A percentile compares a stretch with the other conserved stretches of the same genome.
Conservation (phyloP, 139 green algal genomes). For the Chlamydomonas sphaeroides region DNA sequence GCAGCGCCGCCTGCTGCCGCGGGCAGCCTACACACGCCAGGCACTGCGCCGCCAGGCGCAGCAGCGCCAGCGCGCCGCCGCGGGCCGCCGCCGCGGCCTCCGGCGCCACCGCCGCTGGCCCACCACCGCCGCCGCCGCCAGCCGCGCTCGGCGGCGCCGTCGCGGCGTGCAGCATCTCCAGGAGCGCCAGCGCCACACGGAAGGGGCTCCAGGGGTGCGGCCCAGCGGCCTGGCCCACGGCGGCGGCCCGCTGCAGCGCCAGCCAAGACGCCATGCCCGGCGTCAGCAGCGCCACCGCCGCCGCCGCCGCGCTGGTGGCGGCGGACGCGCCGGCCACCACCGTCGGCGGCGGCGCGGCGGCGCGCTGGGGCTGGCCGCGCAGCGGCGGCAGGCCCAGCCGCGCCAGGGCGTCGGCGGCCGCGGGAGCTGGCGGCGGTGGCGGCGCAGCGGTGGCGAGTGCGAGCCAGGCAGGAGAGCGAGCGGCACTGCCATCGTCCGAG, state of each 20-base stretch:
- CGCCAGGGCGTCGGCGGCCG: no score
- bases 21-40: neutral
- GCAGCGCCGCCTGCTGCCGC: conserved; percentile 30
- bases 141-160: neutral
- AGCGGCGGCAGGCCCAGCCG: no score
- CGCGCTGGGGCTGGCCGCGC: no score
- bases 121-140: neutral
- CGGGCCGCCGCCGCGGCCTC: neutral
- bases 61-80: neutral
- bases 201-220: conserved; percentile 25
- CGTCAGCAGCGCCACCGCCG: conserved; percentile 13
- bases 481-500: no score
- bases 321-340: no score
- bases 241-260: neutral
- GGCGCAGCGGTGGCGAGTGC: no score
- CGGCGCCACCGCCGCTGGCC: neutral
- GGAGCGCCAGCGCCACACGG: conserved; percentile 3
- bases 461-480: no score
- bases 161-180: neutral
- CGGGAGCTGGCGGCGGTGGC: no score
- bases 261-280: conserved; percentile 15
- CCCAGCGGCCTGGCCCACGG: neutral
- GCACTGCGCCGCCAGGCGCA: conserved; percentile 20
- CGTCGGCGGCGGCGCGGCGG: no score
- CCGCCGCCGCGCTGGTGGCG: neutral